Base-by-base conservation (phyloP, 2,329 filamentous ascomycete species). In the Calonectria pseudoturangicola region DNA sequence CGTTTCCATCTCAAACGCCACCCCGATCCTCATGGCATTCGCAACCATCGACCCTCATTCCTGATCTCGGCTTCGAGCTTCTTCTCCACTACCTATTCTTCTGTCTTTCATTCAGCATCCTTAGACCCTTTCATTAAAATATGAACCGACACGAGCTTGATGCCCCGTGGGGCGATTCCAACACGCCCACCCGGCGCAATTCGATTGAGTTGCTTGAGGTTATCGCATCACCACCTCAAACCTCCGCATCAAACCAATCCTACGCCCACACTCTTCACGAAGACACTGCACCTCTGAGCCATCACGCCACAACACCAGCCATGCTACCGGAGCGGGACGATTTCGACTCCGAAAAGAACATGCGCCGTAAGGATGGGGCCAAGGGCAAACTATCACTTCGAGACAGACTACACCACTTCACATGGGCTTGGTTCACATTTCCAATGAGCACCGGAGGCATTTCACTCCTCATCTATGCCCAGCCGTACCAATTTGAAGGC, bases 361-460 rank as follows among this genome's bases (percentile, higher is more conserved):
- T 78, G 36, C 78, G 79, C 64, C 72, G 73, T 71, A 76, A 77
- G 13, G 73, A 78, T 4, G 72, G 75, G 15, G 18, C 47, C 3
- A 74, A 76, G 15, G 74, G 73, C 4, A 85, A 82, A 65, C 76
- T 89, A 2, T 78, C 82, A 4, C 70, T 89, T 25, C 84, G 85
- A 66, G 79, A 87, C 68, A 84, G 89, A 4, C 82, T 91, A 30
- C 83, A 87, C 56, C 90, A 92, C 83, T 92, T 93, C 79, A 93
- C 91, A 0, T 92, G 91, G 92, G 91, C 91, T 21, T 95, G 93
- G 93, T 96, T 92, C 83, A 93, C 93, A 1, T 86, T 91, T 39
- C 92, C 92, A 2, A 95, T 95, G 93, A 93, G 92, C 60, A 94
- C 93, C 0, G 93, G 93, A 41, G 93, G 93, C 0, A 83, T 95